Percentiles rank a stretch among this genome's conserved stretches.
Evolutionary conservation across 148 eudicot genomes (phyloP).

Genomic region (Dysphania ambrosioides): DNA sequence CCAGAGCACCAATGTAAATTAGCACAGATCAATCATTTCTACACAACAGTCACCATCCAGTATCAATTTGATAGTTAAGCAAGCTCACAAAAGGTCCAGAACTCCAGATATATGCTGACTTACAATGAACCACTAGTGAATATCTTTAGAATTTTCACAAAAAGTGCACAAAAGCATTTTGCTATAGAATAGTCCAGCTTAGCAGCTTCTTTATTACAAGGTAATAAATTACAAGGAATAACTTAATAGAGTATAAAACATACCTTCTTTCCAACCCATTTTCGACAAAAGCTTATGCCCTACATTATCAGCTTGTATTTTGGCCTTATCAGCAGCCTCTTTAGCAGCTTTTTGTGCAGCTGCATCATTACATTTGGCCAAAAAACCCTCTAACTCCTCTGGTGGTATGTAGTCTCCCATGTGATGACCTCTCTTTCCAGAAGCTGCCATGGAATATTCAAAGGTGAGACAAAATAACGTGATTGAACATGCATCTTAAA

Average conservation of each 20-base stretch:
- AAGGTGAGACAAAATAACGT: background rate
- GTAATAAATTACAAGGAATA: too few species aligned
- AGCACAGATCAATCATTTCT: background rate
- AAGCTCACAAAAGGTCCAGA: background rate
- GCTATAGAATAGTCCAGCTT: too few species aligned
- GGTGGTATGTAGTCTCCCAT: slow-evolving; percentile 98
- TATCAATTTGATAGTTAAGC: background rate
- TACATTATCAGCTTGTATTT: slow-evolving; percentile 93
- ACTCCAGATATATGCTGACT: background rate
- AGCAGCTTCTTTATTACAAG: too few species aligned
- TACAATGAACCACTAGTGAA: too few species aligned
- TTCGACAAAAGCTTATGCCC: slow-evolving; percentile 92
- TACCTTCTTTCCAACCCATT: slow-evolving; percentile 99
- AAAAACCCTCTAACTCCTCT: slow-evolving; percentile 82
- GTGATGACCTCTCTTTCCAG: slow-evolving; percentile 86
- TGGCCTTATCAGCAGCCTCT: slow-evolving; percentile 68
- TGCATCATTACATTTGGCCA: slow-evolving; percentile 82
- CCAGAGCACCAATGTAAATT: background rate
- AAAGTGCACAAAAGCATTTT: too few species aligned
- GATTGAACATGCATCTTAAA: background rate
- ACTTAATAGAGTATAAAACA: slow-evolving; percentile 8
- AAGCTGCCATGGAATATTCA: slow-evolving; percentile 25
- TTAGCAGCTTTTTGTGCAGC: slow-evolving; percentile 64
- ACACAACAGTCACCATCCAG: background rate
- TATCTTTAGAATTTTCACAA: too few species aligned